These are phyloP conservation scores for Castanea crenata DNA, from an alignment of 306 rosid genomes.

Conservation along the genomic window DNA sequence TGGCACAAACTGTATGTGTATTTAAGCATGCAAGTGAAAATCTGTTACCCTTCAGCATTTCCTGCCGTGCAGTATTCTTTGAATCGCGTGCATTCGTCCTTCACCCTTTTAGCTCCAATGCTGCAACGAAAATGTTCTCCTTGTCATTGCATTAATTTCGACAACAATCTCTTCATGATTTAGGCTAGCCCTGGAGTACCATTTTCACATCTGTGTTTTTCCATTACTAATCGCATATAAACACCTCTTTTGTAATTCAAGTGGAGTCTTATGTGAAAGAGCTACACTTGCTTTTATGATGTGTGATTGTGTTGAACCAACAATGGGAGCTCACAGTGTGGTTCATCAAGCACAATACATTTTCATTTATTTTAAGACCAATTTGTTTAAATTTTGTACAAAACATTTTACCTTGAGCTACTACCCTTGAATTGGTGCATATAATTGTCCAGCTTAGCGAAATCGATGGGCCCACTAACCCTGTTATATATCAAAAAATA, in stretches of 20 bases:
- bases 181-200: no score
- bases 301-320: no score
- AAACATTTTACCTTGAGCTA: constrained; percentile 53
- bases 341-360: background rate
- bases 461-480: constrained; percentile 41
- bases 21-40: background rate
- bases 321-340: no score
- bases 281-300: background rate
- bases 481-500: constrained; percentile 23
- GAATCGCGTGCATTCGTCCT: constrained; percentile 52
- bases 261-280: background rate
- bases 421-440: constrained; percentile 90
- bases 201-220: background rate
- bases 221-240: background rate
- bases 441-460: constrained; percentile 49
- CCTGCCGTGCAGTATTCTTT: constrained; percentile 58
- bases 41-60: constrained; percentile 59
- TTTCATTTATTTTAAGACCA: background rate
- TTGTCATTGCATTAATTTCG: background rate
- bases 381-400: background rate
- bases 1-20: background rate
- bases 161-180: background rate
- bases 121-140: constrained; percentile 24
- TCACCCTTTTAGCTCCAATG: constrained; percentile 83
- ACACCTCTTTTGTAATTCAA: background rate